Base-by-base conservation (phyloP, 2,329 filamentous ascomycete species). In the Apiospora kogelbergensis region DNA sequence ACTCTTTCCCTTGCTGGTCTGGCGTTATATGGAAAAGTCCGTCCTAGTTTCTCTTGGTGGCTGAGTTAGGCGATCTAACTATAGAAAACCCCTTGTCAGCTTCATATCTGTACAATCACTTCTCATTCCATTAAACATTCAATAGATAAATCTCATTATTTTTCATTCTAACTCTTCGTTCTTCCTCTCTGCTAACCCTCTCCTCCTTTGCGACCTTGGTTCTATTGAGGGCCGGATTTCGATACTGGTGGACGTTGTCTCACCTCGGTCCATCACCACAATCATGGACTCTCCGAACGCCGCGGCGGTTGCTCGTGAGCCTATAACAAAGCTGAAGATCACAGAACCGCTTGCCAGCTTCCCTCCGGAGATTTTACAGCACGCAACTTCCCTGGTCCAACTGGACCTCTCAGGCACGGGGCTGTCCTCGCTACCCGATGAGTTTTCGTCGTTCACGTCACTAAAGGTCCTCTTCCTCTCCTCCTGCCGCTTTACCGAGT, bases 341-440 rank as follows among this genome's bases (percentile, higher is more conserved):
- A 71, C 74, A 0, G 76, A 76, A 67, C 74, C 76, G 2, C 73
- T 83, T 44, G 71, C 72, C 33, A 48, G 69, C 1, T 81, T 85
- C 45, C 84, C 83, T 1, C 48, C 68, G 1, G 79, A 82, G 69
- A 80, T 86, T 40, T 72, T 84, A 7, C 74, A 79, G 7, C 77
- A 83, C 26, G 82, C 81, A 44, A 72, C 76, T 22, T 81, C 80
- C 3, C 80, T 86, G 26, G 79, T 82, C 70, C 80, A 81, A 60
- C 80, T 86, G 10, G 84, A 86, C 71, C 80, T 86, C n/a, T 86
- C 84, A 0, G 80, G 79, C 15, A 85, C 82, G 0, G 78, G 78
- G 0, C 76, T 86, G 4, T 80, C 81, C 15, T 72, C 74, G 4
- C 75, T 86, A 9, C 83, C 84, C 1, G 70, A 77, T 5, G 76